Evolutionary conservation across 768 basidiomycete genomes (phyloP).

Genomic region (Hygrophorus russula): DNA sequence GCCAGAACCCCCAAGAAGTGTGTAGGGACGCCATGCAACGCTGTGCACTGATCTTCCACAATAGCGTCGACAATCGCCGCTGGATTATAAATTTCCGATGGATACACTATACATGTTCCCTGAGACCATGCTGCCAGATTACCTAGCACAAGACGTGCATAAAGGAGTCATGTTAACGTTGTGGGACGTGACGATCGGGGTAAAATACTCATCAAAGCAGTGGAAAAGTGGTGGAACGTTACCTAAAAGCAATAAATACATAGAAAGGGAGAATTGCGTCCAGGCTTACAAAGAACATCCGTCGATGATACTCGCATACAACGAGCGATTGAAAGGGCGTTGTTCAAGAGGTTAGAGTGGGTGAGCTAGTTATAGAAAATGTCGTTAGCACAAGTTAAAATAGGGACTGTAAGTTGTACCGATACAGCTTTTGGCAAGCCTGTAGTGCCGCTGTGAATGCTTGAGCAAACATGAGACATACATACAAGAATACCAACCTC

Average conservation of each 20-base stretch:
- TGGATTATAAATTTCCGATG: slow-evolving; percentile 55
- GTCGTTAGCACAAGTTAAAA: not conserved
- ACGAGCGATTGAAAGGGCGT: slow-evolving; percentile 56
- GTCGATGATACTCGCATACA: slow-evolving; percentile 57
- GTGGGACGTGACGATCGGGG: not conserved
- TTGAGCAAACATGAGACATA: not conserved
- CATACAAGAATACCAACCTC: slow-evolving; percentile 32
- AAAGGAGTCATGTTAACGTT: slow-evolving; percentile 9
- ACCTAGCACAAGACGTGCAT: slow-evolving; percentile 65
- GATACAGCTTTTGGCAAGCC: slow-evolving; percentile 78
- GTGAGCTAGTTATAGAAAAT: slow-evolving; percentile 42
- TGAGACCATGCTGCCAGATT: slow-evolving; percentile 73
- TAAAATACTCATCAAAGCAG: slow-evolving; percentile 71
- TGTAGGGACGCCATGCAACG: slow-evolving; percentile 77
- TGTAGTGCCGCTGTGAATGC: slow-evolving; percentile 54
- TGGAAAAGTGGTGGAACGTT: slow-evolving; percentile 81
- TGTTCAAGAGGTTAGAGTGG: slow-evolving; percentile 71
- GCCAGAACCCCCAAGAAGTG: slow-evolving; percentile 69
- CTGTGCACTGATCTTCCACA: slow-evolving; percentile 59
- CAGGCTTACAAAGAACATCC: slow-evolving; percentile 64
- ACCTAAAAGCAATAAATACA: slow-evolving; percentile 28
- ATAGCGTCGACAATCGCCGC: slow-evolving; percentile 59
- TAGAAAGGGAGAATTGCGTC: not conserved
- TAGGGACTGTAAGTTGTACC: slow-evolving; percentile 25
- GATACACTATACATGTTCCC: slow-evolving; percentile 65